These are phyloP conservation scores for Boletus vermiculosoides DNA, from an alignment of 768 basidiomycete species.

Conservation along the genomic window DNA sequence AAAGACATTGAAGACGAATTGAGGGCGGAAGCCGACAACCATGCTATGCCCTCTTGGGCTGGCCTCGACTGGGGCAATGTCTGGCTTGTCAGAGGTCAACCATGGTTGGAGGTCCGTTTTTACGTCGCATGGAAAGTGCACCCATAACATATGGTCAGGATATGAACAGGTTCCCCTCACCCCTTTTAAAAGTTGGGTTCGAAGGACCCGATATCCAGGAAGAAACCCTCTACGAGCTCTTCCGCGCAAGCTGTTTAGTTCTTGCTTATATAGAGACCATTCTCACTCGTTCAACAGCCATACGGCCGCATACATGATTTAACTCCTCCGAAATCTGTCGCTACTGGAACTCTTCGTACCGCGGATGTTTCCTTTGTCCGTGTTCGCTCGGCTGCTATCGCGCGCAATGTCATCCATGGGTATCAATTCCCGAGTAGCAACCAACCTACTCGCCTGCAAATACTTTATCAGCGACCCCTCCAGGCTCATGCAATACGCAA, in stretches of 20 bases:
- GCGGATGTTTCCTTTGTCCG: slow-evolving; percentile 61
- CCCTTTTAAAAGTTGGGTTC: slow-evolving; percentile 72
- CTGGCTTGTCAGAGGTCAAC: slow-evolving; percentile 75
- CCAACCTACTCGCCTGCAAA: slow-evolving; percentile 46
- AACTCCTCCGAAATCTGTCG: slow-evolving; percentile 53
- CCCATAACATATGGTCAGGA: slow-evolving; percentile 50
- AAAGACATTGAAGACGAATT: slow-evolving; percentile 50
- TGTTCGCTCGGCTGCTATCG: slow-evolving; percentile 70
- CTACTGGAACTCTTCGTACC: slow-evolving; percentile 65
- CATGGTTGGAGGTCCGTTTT: slow-evolving; percentile 72
- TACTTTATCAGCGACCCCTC: slow-evolving; percentile 62
- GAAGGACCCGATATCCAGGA: slow-evolving; percentile 87
- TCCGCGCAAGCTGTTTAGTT: slow-evolving; percentile 54
- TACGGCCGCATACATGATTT: slow-evolving; percentile 81
- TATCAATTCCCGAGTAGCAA: slow-evolving; percentile 35
- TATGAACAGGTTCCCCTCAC: slow-evolving; percentile 77
- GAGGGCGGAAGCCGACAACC: slow-evolving; percentile 40
- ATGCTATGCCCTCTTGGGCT: slow-evolving; percentile 63
- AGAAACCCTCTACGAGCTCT: slow-evolving; percentile 71
- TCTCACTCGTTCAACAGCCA: slow-evolving; percentile 45
- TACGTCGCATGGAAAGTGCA: background rate
- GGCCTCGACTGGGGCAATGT: slow-evolving; percentile 50
- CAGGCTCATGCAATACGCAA: slow-evolving; percentile 65
- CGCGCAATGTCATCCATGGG: slow-evolving; percentile 80
- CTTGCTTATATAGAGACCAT: background rate